Base-by-base conservation (phyloP, 768 basidiomycete species). In the Ramaria sp. region DNA sequence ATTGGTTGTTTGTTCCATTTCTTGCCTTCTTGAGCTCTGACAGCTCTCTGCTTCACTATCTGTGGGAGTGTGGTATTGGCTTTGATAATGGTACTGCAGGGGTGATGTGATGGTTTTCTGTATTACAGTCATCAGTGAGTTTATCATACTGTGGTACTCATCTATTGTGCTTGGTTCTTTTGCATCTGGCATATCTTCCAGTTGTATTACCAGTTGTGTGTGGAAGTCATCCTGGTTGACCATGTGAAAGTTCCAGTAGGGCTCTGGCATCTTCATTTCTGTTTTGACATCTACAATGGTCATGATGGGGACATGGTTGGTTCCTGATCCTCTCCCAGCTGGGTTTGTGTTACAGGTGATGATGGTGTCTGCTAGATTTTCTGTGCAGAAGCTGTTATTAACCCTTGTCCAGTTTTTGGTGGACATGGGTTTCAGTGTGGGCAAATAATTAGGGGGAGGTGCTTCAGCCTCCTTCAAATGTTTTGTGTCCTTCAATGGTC, bases 131-230 rank as follows among this genome's bases (percentile, higher is more conserved):
- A 43, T 3, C 42, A 20, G 42, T n/a, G 5, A 4, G 32, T 34
- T 9, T 8, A 34, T 12, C 10, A n/a, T n/a, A 4, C 42, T 20
- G 42, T 4, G 2, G 18, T 5, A 18, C 24, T 20, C 24, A 25
- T 2, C 42, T 5, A 8, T 6, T 30, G 45, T 30, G n/a, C 10
- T 47, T 30, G 10, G 22, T 5, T 47, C 16, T n/a, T 4, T 27
- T 28, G 25, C 28, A 47, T 47, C 45, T 24, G 24, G 45, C 4
- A 47, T 5, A 2, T 3, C 16, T 15, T 71, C 70, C 0, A 58
- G 49, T 0, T 62, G 52, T 72, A 71, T 73, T 55, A 70, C 64
- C 0, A 47, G 22, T 9, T 30, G 28, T n/a, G 3, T 13, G 4
- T 12, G 16, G 45, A 47, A 47, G n/a, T 47, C 3, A 10, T 47